A percentile compares a stretch with the other conserved stretches of the same genome.
Evolutionary conservation across 441 rosid genomes (phyloP).

Genomic region (Populus hybrid): DNA sequence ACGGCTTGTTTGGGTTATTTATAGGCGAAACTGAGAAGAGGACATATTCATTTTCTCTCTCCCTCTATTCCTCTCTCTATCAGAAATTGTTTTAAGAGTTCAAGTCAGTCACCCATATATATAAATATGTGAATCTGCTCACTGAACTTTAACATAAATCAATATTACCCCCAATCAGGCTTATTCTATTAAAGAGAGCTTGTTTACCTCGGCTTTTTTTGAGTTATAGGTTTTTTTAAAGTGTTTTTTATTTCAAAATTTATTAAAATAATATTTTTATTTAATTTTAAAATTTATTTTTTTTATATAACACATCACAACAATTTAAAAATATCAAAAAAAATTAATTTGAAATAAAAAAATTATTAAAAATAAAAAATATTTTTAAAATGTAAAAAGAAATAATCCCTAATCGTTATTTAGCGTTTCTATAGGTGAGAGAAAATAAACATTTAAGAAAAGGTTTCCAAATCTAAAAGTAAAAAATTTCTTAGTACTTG

Average conservation of each 20-base stretch:
- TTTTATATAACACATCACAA: too few relatives aligned
- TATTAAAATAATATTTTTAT: too few relatives aligned
- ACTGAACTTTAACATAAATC: not conserved
- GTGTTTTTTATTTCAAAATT: too few relatives aligned
- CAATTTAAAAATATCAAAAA: too few relatives aligned
- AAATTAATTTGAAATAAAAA: too few relatives aligned
- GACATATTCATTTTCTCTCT: slow-evolving; percentile 1
- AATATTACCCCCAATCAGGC: not conserved
- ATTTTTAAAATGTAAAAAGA: too few relatives aligned
- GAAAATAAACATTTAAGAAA: not conserved
- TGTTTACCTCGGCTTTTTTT: too few relatives aligned
- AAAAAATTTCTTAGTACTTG: not conserved
- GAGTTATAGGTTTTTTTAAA: too few relatives aligned
- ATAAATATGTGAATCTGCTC: not conserved
- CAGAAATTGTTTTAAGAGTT: too few relatives aligned
- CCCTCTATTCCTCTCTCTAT: not conserved
- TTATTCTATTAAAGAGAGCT: too few relatives aligned
- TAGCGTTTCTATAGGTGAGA: not conserved
- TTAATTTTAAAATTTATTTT: too few relatives aligned
- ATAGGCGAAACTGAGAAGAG: slow-evolving; percentile 24
- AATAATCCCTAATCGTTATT: not conserved
- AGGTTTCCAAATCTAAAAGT: not conserved
- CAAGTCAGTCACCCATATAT: not conserved
- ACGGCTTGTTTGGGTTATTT: slow-evolving; percentile 24
- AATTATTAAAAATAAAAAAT: too few relatives aligned